Percentiles rank a stretch among this genome's conserved stretches.
Evolutionary conservation across 352 stramenopile genomes (phyloP).

Genomic region (Phytophthora kernoviae): DNA sequence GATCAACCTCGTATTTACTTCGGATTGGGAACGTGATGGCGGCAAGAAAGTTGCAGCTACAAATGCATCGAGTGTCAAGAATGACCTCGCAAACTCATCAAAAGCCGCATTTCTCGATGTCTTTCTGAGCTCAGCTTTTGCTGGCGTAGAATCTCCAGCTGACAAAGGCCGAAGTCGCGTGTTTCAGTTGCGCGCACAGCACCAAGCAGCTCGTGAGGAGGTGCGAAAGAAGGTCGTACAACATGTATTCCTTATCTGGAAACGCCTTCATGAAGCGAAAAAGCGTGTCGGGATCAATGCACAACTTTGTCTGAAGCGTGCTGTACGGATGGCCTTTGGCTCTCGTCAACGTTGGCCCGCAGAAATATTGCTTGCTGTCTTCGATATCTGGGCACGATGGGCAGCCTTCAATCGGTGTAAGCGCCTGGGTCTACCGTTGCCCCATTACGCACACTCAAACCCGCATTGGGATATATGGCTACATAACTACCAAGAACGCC

Average conservation of each 20-base stretch:
- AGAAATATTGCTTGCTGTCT: conserved; percentile 66
- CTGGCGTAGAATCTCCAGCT: conserved; percentile 38
- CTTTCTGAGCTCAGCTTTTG: conserved; percentile 66
- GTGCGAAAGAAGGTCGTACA: conserved; percentile 75
- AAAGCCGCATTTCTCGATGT: conserved; percentile 32
- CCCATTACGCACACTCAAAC: conserved; percentile 45
- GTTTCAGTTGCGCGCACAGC: conserved; percentile 42
- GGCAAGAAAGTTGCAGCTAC: conserved; percentile 17
- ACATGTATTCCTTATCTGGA: conserved; percentile 68
- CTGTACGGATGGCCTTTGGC: conserved; percentile 62
- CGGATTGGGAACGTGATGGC: conserved; percentile 43
- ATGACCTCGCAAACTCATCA: conserved; percentile 5
- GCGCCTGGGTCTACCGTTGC: conserved; percentile 49
- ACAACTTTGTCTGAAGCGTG: conserved; percentile 76
- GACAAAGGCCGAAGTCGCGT: conserved; percentile 25
- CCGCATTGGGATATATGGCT: conserved; percentile 77
- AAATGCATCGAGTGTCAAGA: conserved; percentile 12
- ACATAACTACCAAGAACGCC: conserved; percentile 77
- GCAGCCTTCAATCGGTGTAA: conserved; percentile 60
- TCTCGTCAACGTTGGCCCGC: conserved; percentile 57
- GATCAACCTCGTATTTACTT: conserved; percentile 78
- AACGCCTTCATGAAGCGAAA: conserved; percentile 47
- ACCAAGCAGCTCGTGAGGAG: conserved; percentile 48
- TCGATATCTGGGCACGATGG: conserved; percentile 73
- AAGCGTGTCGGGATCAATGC: conserved; percentile 64